Evolutionary conservation across 371 early-diverging fungal species (phyloP).

Genomic region (Umbelopsis sp.): DNA sequence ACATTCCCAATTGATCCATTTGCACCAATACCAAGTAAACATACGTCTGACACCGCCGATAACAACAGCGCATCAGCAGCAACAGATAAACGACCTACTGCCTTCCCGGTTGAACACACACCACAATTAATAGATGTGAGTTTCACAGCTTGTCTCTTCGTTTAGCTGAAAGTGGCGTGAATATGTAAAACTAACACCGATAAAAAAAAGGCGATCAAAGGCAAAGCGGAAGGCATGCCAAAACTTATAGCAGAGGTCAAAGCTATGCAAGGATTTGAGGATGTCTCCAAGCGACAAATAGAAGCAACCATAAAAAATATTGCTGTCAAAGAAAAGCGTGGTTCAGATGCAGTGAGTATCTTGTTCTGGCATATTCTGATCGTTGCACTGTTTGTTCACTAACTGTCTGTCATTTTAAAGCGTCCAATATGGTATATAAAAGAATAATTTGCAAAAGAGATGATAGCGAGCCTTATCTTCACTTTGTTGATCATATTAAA

Average conservation of each 20-base stretch:
- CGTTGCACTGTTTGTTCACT: neutral
- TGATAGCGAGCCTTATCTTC: neutral
- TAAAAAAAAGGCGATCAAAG: slow-evolving; percentile 35
- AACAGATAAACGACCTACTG: neutral
- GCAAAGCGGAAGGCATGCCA: slow-evolving; percentile 41
- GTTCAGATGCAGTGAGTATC: slow-evolving; percentile 47
- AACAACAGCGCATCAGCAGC: neutral
- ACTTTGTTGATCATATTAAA: neutral
- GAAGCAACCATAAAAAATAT: slow-evolving; percentile 52
- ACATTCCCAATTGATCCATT: neutral
- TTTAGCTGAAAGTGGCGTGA: neutral
- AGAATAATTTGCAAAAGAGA: neutral
- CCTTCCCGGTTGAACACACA: neutral
- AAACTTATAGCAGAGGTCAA: slow-evolving; percentile 38
- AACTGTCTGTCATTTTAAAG: neutral
- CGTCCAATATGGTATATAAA: slow-evolving; percentile 22
- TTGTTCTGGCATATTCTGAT: neutral
- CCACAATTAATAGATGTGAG: slow-evolving; percentile 5
- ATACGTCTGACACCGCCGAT: neutral
- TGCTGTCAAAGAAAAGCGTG: slow-evolving; percentile 55
- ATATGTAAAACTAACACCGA: no score
- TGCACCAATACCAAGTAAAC: neutral
- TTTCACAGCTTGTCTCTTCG: neutral
- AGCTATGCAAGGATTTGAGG: slow-evolving; percentile 30
- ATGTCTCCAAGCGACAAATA: slow-evolving; percentile 44